Evolutionary conservation across 768 basidiomycete genomes (phyloP), one percentile per base, ranked within the genome.

Genomic region (Macrolepiota fuliginosa): DNA sequence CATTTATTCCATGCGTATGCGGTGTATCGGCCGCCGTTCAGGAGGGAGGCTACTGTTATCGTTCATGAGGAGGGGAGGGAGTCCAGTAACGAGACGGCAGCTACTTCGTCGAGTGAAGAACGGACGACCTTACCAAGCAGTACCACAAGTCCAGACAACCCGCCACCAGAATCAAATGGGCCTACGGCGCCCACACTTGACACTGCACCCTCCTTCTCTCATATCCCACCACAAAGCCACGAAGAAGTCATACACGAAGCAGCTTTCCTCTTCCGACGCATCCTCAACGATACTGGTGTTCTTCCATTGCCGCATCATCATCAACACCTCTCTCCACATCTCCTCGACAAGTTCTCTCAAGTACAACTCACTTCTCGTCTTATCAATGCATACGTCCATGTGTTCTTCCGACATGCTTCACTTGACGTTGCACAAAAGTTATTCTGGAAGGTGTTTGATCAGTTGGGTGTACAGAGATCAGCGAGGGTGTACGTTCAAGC

Each of bases 1-100:
- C 90, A 92, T 67, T 73, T 96, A 32, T 95, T 98, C 73, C 90
- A 96, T 73, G 81, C 92, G 0, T 97, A 98, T 74, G 87, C 92
- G 0, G 76, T 90, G 2, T 95, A 94, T 75, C 79, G 77, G 42
- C 87, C 90, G 2, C 87, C 90, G 0, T 89, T 94, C 72, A 77
- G 71, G 52, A 79, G 88, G 51, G 73, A 76, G 3, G 72, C 77
- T 12, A 81, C 88, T 7, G 74, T 76, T 58, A 50, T 85, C 10
- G 71, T 81, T 9, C 74, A 77, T 3, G 29, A 32, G 10, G 61
- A 64, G 2, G 61, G 59, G 37, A 63, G 56, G 27, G 62, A 67
- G 56, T 42, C 46, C 49, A 27, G 13, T 63, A 15, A 57, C 61
- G 45, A 19, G 46, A 50, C 52, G 29, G 45, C 51, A 40, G 55